phyloP scores from a whole-genome alignment of 2,329 filamentous ascomycete genomes.

The Aspergillus viridinutans region DNA sequence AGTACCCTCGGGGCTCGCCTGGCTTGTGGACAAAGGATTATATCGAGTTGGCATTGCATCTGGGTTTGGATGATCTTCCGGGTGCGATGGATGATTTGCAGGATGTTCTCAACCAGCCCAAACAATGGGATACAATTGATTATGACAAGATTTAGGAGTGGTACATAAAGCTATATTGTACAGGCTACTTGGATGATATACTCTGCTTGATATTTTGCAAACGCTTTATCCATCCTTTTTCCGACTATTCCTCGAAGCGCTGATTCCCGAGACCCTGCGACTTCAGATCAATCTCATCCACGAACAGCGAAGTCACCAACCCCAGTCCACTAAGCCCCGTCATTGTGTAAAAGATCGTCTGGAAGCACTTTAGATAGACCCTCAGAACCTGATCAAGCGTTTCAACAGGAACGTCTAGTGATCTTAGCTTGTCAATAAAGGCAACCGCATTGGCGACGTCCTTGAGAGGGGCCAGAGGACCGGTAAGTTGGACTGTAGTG shows the following conservation, averaged over 20 bases:
- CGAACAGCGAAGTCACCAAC: slow-evolving; percentile 1
- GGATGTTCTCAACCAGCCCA: not conserved
- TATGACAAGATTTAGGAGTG: not conserved
- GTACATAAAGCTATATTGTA: not conserved
- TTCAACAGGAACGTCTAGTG: not conserved
- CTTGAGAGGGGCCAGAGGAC: not conserved
- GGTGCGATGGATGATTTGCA: not conserved
- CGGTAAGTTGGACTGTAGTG: not conserved
- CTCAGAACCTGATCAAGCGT: not conserved
- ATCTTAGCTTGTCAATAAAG: not conserved
- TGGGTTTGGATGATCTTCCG: not conserved
- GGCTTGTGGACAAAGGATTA: not conserved
- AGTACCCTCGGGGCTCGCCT: not conserved
- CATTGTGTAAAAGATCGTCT: slow-evolving; percentile 4
- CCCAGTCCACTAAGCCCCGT: slow-evolving; percentile 1
- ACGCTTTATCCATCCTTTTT: too few species aligned
- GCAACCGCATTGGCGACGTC: not conserved
- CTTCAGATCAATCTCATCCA: slow-evolving; percentile 3
- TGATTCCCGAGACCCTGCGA: slow-evolving; percentile 2
- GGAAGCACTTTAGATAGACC: slow-evolving; percentile 3
- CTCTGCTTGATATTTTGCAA: too few species aligned
- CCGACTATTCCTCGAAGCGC: not conserved
- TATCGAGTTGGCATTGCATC: not conserved
- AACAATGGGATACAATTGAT: not conserved
- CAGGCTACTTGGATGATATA: too few species aligned